phyloP scores from a whole-genome alignment of 1,139 yeast genomes.

The Scheffersomyces quercinus region DNA sequence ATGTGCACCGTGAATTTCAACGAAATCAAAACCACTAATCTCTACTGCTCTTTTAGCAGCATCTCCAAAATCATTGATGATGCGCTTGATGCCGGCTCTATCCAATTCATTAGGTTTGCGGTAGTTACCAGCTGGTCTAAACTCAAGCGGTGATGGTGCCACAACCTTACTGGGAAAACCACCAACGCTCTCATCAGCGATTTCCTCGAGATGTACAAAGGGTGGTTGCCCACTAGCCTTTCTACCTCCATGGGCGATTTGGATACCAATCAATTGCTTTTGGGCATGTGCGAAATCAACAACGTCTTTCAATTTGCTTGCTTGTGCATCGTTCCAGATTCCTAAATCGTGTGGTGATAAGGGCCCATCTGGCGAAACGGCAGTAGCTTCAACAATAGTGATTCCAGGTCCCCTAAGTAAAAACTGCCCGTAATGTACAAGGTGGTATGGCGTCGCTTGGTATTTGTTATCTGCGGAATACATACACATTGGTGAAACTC shows the following conservation, averaged over 20 bases:
- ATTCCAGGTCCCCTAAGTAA: slow-evolving; percentile 54
- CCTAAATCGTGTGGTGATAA: slow-evolving; percentile 51
- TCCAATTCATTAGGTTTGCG: slow-evolving; percentile 34
- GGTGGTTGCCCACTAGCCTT: slow-evolving; percentile 43
- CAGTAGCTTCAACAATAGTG: slow-evolving; percentile 52
- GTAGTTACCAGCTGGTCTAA: slow-evolving; percentile 29
- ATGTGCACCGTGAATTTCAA: slow-evolving; percentile 18
- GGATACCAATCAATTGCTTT: slow-evolving; percentile 50
- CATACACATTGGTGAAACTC: slow-evolving; percentile 63
- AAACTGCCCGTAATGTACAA: slow-evolving; percentile 44
- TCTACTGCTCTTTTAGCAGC: slow-evolving; percentile 18
- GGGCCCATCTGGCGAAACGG: slow-evolving; percentile 45
- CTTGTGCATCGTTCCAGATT: slow-evolving; percentile 52
- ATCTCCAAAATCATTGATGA: slow-evolving; percentile 36
- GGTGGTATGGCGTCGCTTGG: slow-evolving; percentile 48
- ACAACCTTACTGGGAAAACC: slow-evolving; percentile 47
- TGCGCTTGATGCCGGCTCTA: slow-evolving; percentile 30
- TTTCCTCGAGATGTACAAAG: slow-evolving; percentile 32
- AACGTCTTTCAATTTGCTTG: slow-evolving; percentile 44
- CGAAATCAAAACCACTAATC: slow-evolving; percentile 15
- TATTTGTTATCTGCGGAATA: slow-evolving; percentile 44
- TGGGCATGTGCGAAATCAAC: slow-evolving; percentile 61
- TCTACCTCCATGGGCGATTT: slow-evolving; percentile 58
- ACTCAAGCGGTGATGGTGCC: slow-evolving; percentile 48
- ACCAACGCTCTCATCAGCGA: slow-evolving; percentile 29